Base-by-base conservation (phyloP, 106 monocot genomes). In the Dendrobium catenatum region DNA sequence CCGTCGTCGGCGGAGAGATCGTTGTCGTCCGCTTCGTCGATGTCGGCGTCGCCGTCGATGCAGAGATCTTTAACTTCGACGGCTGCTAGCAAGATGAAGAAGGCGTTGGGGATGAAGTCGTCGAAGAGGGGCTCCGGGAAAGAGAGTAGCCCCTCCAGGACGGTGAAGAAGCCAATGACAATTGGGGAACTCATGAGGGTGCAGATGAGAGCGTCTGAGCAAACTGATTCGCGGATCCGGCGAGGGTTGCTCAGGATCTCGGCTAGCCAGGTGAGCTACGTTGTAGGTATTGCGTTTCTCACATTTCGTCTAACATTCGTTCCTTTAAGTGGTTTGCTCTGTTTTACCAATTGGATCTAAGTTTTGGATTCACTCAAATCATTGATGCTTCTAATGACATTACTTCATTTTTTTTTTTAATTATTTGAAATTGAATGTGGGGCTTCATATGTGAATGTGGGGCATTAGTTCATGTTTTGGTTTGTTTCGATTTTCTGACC, bases 41-140 rank as follows among this genome's bases (percentile, higher is more conserved):
- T 68, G 33, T 89, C 87, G 4, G 37, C 79, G 2, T 85, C 90
- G 7, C 76, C 86, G n/a, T 82, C 88, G 8, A 56, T 87, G 48
- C 94, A 94, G 81, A 59, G 88, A 72, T 95, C 95, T 59, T 78
- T 95, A 78, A 93, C 91, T 17, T 94, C 94, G 49, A 82, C 92
- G 75, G 91, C 92, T 18, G 92, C 94, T 20, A 92, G 89, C 82
- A 94, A 94, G 91, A 92, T 94, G 92, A 94, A 94, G 92, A 94
- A 90, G 92, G 94, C 94, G 55, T 81, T 94, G 51, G 94, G 94
- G 82, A 54, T 95, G n/a, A 93, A 88, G 78, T 86, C 88, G 70
- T 88, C 76, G 48, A 83, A 83, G 77, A 73, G 58, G 77, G 79
- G 82, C 75, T 72, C 78, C 43, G 88, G 84, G 46, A 88, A 86